Evolutionary conservation across 192 early-diverging fungal genomes (phyloP).

Genomic region (Gigaspora rosea): DNA sequence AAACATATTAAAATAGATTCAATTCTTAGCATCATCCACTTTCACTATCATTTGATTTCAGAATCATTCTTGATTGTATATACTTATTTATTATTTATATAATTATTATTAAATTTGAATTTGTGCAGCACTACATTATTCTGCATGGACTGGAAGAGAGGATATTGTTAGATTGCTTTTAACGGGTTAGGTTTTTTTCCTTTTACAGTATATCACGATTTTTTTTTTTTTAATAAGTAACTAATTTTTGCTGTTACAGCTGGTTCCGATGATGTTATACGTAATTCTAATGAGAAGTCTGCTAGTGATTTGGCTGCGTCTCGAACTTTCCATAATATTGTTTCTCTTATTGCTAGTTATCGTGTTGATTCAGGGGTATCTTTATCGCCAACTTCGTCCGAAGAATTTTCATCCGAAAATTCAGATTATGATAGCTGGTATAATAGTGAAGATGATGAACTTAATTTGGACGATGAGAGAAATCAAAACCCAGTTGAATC

Average conservation of each 20-base stretch:
- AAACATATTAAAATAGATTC: too few species aligned
- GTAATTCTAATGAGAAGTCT: conserved; percentile 16
- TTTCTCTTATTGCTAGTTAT: conserved; percentile 4
- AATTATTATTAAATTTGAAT: background rate
- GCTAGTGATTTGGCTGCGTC: conserved; percentile 19
- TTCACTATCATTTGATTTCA: too few species aligned
- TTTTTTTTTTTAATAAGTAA: background rate
- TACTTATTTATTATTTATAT: background rate
- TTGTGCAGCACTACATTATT: conserved; percentile 64
- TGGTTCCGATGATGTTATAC: conserved; percentile 22
- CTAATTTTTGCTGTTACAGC: background rate
- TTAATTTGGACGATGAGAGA: conserved; percentile 32
- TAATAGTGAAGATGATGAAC: conserved; percentile 33
- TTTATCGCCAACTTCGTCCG: conserved; percentile 24
- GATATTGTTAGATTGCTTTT: conserved; percentile 58
- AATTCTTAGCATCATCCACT: too few species aligned
- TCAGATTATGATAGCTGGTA: conserved; percentile 37
- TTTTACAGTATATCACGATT: background rate
- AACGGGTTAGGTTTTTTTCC: conserved; percentile 1
- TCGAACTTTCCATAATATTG: conserved; percentile 22
- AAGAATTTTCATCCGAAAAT: background rate
- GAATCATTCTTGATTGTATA: too few species aligned
- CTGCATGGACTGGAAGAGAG: conserved; percentile 52
- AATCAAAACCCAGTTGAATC: conserved; percentile 20
- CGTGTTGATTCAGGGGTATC: conserved; percentile 30